Conservation (phyloP, 768 basidiomycete genomes). For the Cystofilobasidium macerans region DNA sequence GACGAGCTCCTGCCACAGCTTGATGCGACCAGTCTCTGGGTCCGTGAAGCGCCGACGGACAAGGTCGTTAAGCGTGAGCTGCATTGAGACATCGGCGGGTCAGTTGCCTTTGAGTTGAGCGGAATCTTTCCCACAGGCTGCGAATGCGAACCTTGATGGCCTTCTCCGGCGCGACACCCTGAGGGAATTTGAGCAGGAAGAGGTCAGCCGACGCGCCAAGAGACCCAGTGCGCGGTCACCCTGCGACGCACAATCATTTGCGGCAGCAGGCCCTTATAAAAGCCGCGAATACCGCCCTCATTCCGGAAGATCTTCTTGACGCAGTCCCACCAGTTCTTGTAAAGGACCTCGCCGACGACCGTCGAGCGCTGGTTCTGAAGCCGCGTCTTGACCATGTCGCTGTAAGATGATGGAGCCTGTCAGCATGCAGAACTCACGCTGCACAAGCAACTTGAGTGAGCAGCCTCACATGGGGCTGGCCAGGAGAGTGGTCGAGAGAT, state of each 20-base stretch:
- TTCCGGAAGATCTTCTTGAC: conserved; percentile 85
- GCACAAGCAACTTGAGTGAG: neutral
- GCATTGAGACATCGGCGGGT: too few relatives aligned
- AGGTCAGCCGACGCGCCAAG: too few relatives aligned
- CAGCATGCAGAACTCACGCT: neutral
- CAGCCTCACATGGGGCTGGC: conserved; percentile 20
- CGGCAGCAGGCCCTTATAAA: conserved; percentile 90
- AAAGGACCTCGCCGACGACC: conserved; percentile 86
- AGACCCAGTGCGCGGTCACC: neutral
- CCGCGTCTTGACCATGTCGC: conserved; percentile 41
- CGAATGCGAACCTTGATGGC: conserved; percentile 43
- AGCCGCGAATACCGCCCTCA: conserved; percentile 70
- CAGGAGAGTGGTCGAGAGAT: neutral
- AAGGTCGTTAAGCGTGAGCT: conserved; percentile 89
- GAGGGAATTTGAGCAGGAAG: neutral
- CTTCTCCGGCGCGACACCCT: conserved; percentile 95
- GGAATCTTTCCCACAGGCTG: neutral
- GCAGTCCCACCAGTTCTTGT: conserved; percentile 93
- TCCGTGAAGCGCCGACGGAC: conserved; percentile 74
- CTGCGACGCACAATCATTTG: conserved; percentile 63
- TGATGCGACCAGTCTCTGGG: conserved; percentile 90
- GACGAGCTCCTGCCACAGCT: conserved; percentile 74
- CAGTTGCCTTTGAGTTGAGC: neutral
- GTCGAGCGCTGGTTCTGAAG: conserved; percentile 97
- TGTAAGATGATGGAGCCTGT: neutral